Conservation (phyloP, 495 filamentous ascomycete genomes). For the Annulohypoxylon moriforme region DNA sequence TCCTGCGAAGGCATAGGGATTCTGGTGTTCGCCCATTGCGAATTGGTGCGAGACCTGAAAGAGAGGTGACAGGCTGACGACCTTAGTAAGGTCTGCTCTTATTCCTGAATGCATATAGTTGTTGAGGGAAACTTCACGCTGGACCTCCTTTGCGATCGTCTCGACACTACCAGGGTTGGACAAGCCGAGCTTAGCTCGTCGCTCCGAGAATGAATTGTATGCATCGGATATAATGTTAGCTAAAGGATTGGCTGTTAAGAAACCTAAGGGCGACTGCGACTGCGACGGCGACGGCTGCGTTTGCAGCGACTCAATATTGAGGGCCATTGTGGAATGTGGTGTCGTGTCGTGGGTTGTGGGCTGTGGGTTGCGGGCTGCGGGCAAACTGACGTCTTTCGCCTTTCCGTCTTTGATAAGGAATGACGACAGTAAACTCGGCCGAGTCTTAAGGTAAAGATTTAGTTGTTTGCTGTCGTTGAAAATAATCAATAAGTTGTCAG, state of each 20-base stretch:
- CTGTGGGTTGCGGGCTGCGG: neutral
- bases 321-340: slow-evolving; percentile 52
- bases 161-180: slow-evolving; percentile 93
- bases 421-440: slow-evolving; percentile 19
- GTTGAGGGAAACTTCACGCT: slow-evolving; percentile 92
- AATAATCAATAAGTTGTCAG: neutral
- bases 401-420: slow-evolving; percentile 25
- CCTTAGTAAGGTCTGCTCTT: slow-evolving; percentile 94
- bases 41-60: slow-evolving; percentile 99
- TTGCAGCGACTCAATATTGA: slow-evolving; percentile 51
- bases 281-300: slow-evolving; percentile 36
- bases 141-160: slow-evolving; percentile 89
- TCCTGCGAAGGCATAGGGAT: slow-evolving; percentile 93
- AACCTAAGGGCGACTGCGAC: slow-evolving; percentile 68
- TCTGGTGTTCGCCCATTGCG: slow-evolving; percentile 87
- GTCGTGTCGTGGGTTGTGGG: slow-evolving; percentile 18
- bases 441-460: slow-evolving; percentile 1
- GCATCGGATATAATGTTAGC: slow-evolving; percentile 75
- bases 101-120: slow-evolving; percentile 96
- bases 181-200: slow-evolving; percentile 86
- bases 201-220: slow-evolving; percentile 84
- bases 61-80: slow-evolving; percentile 88
- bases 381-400: slow-evolving; percentile 20
- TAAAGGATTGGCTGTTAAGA: slow-evolving; percentile 78
- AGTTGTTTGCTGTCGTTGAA: neutral